Evolutionary conservation across 1,284 basidiomycete species (phyloP).

Genomic region (Retiboletus fuscus): DNA sequence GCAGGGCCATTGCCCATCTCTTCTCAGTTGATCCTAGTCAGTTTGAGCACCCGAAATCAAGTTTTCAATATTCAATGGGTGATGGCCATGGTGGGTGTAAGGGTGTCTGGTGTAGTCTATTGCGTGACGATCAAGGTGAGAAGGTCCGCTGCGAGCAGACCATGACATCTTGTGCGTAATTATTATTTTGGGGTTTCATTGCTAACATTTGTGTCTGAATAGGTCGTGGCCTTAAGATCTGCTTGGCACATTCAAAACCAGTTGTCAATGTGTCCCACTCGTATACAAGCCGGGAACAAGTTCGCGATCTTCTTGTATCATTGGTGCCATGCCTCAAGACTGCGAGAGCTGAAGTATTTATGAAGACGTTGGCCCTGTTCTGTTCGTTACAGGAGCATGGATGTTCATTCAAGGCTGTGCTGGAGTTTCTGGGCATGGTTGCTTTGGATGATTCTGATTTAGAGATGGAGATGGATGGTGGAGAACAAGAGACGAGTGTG

Average conservation of each 20-base stretch:
- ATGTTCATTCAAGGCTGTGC: conserved; percentile 10
- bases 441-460: neutral
- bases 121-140: neutral
- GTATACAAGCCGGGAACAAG: conserved; percentile 1
- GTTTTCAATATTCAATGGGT: conserved; percentile 10
- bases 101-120: neutral
- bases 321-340: neutral
- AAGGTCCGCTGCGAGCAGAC: neutral
- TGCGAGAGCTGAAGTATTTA: conserved; percentile 16
- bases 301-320: neutral
- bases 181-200: no score
- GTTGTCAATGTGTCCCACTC: neutral
- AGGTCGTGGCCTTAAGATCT: conserved; percentile 19
- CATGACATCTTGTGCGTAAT: neutral
- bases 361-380: conserved; percentile 25
- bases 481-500: no score
- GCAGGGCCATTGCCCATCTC: neutral
- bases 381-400: conserved; percentile 13
- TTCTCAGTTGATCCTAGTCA: neutral
- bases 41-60: neutral
- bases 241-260: neutral
- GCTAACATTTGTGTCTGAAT: no score
- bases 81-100: neutral
- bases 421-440: neutral
- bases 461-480: no score